Evolutionary conservation across 140 eudicot genomes (phyloP).

Genomic region (Oenanthe javanica): DNA sequence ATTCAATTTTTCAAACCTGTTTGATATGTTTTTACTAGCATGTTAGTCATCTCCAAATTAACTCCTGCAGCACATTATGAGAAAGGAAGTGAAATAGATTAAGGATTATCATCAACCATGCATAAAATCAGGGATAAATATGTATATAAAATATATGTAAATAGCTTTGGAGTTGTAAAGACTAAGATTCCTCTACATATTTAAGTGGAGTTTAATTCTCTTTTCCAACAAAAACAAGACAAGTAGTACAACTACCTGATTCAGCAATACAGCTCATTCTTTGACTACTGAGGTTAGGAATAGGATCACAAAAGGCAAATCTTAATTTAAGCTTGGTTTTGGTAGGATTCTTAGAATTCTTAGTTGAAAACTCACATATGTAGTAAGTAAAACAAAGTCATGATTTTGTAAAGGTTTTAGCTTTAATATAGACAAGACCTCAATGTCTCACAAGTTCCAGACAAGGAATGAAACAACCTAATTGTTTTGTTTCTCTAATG

Average conservation of each 20-base stretch:
- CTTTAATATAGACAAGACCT: conserved; percentile 34
- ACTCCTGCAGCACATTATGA: not conserved
- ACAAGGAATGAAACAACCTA: conserved; percentile 32
- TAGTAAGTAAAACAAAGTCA: conserved; percentile 15
- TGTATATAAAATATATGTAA: not conserved
- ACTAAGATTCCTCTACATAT: conserved; percentile 4
- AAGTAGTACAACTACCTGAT: conserved; percentile 9
- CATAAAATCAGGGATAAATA: not conserved
- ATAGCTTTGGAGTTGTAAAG: conserved; percentile 6
- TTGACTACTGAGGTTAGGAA: conserved; percentile 7
- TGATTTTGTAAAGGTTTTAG: conserved; percentile 23
- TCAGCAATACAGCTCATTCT: conserved; percentile 10
- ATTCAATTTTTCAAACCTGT: not conserved
- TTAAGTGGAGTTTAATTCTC: conserved; percentile 1
- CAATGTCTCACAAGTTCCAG: conserved; percentile 39
- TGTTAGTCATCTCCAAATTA: not conserved
- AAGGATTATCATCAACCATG: not conserved
- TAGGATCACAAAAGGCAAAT: conserved; percentile 7
- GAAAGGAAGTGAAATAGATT: conserved; percentile 3
- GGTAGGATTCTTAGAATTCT: conserved; percentile 20
- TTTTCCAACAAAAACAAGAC: conserved; percentile 18
- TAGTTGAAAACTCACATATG: not conserved
- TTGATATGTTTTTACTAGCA: not conserved
- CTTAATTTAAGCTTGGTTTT: conserved; percentile 9
- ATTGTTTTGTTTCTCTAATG: conserved; percentile 8